These are phyloP conservation scores for Kodamaea sagamina DNA, from an alignment of 805 yeast genomes.

Conservation along the genomic window DNA sequence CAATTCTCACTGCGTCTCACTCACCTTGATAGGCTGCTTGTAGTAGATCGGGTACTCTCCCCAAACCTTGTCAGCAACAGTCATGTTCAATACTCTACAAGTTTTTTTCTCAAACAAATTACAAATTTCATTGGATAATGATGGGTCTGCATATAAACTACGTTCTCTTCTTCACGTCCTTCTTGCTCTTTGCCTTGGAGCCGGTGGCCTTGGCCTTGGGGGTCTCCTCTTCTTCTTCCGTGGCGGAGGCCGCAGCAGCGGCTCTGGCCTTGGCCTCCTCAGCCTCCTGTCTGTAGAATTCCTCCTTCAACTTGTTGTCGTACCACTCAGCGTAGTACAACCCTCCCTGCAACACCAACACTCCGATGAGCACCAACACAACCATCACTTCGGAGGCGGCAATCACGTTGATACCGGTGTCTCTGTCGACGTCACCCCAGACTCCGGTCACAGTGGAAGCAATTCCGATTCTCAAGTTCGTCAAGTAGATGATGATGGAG, in stretches of 20 bases:
- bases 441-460: conserved; percentile 65
- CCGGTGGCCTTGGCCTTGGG: conserved; percentile 14
- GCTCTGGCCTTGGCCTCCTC: conserved; percentile 18
- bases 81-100: conserved; percentile 3
- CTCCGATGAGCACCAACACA: conserved; percentile 70
- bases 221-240: conserved; percentile 5
- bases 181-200: conserved; percentile 12
- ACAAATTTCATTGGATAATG: conserved; percentile 10
- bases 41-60: conserved; percentile 58
- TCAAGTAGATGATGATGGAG: conserved; percentile 75
- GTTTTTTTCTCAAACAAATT: neutral
- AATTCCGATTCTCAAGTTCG: conserved; percentile 82
- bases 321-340: conserved; percentile 83
- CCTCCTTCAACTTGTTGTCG: conserved; percentile 35
- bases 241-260: conserved; percentile 6
- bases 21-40: conserved; percentile 63
- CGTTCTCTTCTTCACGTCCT: conserved; percentile 8
- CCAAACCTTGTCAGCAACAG: conserved; percentile 40
- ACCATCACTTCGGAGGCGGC: conserved; percentile 86
- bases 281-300: conserved; percentile 34
- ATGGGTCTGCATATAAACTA: conserved; percentile 3
- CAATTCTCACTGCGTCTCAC: conserved; percentile 24
- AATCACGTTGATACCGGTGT: conserved; percentile 85
- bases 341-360: conserved; percentile 83
- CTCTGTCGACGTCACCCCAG: conserved; percentile 93